Base-by-base conservation (phyloP, 2,329 filamentous ascomycete genomes). In the Onygenales sp. region DNA sequence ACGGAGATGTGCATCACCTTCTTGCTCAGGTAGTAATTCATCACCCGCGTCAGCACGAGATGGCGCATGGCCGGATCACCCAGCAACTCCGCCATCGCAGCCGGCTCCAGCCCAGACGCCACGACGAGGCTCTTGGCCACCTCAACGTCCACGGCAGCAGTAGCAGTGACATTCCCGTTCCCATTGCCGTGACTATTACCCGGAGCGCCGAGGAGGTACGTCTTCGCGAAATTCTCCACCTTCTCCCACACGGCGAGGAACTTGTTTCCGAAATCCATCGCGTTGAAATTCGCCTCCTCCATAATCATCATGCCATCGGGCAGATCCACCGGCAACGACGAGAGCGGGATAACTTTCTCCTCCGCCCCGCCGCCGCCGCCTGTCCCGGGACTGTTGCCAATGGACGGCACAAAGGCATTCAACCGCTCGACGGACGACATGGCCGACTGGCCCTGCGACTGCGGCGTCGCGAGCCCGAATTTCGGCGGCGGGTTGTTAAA, bases 21-120 rank as follows among this genome's bases (percentile, higher is more conserved):
- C 2, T 56, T 55, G 31, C 60, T 56, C 6, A 66, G 50, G 45
- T 61, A 64, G 31, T 53, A 59, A 48, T 66, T 65, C 43, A 70
- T 62, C 2, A 63, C 60, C 36, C 65, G 66, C 8, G 62, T 55
- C 8, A 69, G 51, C 10, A 64, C 55, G 5, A 60, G 53, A 21
- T 54, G 59, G 11, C 65, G 57, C 4, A 63, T 65, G 3, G 47
- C 42, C 2, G 57, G 33, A 33, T 62, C 58, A 6, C 54, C 54
- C 13, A 69, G 55, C 35, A 69, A 60, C 10, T 55, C 50, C 21
- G 21, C 21, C 21, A 27, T 27, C 21, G 54, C 55, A 3, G 60
- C 61, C 6, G 56, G 48, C 2, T 50, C 36, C 13, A 41, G 46
- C 27, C 58, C 53, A 3, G 58, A 55, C 31, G 60, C 57, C 0